Evolutionary conservation across 495 filamentous ascomycete genomes (phyloP).

Genomic region (Cenococcum geophilum): DNA sequence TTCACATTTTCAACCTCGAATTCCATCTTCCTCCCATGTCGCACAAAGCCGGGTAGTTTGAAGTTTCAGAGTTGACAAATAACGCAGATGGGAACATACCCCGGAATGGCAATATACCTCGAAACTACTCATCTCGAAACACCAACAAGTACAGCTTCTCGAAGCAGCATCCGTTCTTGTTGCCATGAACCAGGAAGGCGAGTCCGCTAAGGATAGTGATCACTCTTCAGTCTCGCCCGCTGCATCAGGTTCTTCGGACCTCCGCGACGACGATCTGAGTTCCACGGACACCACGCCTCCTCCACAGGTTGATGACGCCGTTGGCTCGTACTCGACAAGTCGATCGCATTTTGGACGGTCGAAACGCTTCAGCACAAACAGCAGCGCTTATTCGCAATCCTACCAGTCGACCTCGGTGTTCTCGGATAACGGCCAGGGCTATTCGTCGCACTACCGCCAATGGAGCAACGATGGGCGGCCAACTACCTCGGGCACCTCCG

Average conservation of each 20-base stretch:
- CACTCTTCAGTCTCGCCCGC: constrained; percentile 75
- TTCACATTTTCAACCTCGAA: constrained; percentile 27
- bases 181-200: constrained; percentile 72
- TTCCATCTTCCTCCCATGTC: constrained; percentile 12
- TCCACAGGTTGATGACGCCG: constrained; percentile 48
- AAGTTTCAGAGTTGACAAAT: constrained; percentile 45
- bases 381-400: constrained; percentile 69
- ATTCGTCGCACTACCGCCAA: constrained; percentile 52
- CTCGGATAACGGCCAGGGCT: constrained; percentile 36
- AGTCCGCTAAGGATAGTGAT: constrained; percentile 62
- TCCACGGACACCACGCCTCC: constrained; percentile 67
- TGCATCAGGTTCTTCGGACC: constrained; percentile 67
- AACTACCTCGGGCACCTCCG: constrained; percentile 42
- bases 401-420: constrained; percentile 67
- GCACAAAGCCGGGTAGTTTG: constrained; percentile 32
- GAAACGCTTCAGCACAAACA: constrained; percentile 60
- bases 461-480: constrained; percentile 40
- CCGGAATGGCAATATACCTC: constrained; percentile 97
- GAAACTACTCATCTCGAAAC: constrained; percentile 97
- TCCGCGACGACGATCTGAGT: constrained; percentile 57
- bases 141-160: constrained; percentile 96
- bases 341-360: constrained; percentile 36
- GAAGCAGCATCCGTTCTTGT: constrained; percentile 94
- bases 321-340: constrained; percentile 23
- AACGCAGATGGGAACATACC: constrained; percentile 93